Evolutionary conservation across 1,284 basidiomycete genomes (phyloP), one percentile per base, ranked within the genome.

Genomic region (Cutaneotrichosporon sp.): DNA sequence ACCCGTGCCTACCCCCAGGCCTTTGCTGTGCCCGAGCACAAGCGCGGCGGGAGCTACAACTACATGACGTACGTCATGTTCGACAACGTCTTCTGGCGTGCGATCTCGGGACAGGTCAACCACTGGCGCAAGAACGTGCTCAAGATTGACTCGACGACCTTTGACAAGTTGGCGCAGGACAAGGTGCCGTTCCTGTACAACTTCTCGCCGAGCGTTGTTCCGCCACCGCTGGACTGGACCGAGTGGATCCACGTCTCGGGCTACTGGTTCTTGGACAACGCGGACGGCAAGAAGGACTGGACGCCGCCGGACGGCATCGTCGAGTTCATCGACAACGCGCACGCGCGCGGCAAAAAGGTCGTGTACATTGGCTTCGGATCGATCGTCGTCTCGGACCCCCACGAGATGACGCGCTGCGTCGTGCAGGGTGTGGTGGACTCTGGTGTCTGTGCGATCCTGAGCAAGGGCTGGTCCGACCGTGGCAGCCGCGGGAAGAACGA

Each of bases 291-390:
- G 53, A 88, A 88, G 80, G 90, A 90, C 78, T 98, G 94, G 94
- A 81, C 85, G 8, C 90, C 95, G 13, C 92, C 95, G 0, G 75
- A 84, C 8, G 89, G 88, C 46, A 83, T 99, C 9, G 80, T 92
- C 2, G 78, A 86, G 38, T 99, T 97, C 74, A 91, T 99, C 60
- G 85, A 89, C 58, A 81, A 82, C 33, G 91, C 94, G 6, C 89
- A 87, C 68, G 81, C 82, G 36, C 79, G 82, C 22, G 85, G 86
- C 62, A 92, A 91, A 84, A 97, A 95, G 81, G 84, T 99, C 31
- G 93, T 98, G 6, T 99, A 98, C 81, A 94, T 99, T 68, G 95
- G 95, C 27, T 99, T 97, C 75, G 95, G 95, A n/a, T 97, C 93
- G 63, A 95, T 97, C 65, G 93, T 99, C 54, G 95, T 99, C 22